phyloP scores from a whole-genome alignment of 2,329 filamentous ascomycete species.

The Xylaria multiplex region DNA sequence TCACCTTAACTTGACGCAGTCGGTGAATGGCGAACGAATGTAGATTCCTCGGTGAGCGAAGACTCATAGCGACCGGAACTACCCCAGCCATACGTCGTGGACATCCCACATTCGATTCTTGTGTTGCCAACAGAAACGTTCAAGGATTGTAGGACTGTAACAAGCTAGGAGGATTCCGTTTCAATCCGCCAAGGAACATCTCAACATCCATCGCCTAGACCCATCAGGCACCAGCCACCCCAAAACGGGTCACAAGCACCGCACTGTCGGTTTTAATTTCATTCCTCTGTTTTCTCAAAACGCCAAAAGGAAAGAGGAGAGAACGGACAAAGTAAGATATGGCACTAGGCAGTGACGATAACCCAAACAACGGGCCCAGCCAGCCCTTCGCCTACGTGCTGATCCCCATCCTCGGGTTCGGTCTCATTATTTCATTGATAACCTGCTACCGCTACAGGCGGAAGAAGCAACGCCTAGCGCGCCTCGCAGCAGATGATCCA shows the following conservation, averaged over 20 bases:
- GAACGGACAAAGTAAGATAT: constrained; percentile 6
- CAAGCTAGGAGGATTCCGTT: background rate
- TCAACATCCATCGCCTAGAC: constrained; percentile 2
- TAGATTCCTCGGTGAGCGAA: constrained; percentile 23
- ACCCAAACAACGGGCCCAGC: constrained; percentile 17
- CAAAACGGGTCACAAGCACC: background rate
- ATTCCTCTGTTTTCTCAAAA: background rate
- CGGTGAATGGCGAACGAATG: constrained; percentile 13
- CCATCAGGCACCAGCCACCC: background rate
- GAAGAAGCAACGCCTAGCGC: constrained; percentile 36
- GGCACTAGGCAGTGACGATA: constrained; percentile 16
- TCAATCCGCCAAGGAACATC: constrained; percentile 1
- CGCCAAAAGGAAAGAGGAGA: background rate
- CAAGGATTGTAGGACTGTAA: background rate
- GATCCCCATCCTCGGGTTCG: constrained; percentile 45
- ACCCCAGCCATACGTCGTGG: constrained; percentile 2
- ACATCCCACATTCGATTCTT: background rate
- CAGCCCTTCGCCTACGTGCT: constrained; percentile 45
- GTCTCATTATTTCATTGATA: constrained; percentile 38
- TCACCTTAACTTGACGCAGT: background rate
- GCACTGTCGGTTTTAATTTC: background rate
- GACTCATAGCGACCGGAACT: background rate
- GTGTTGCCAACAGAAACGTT: constrained; percentile 1
- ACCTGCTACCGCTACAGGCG: constrained; percentile 45
- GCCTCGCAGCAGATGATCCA: constrained; percentile 24